Base-by-base conservation (phyloP, 306 rosid genomes). In the Cicer arietinum region DNA sequence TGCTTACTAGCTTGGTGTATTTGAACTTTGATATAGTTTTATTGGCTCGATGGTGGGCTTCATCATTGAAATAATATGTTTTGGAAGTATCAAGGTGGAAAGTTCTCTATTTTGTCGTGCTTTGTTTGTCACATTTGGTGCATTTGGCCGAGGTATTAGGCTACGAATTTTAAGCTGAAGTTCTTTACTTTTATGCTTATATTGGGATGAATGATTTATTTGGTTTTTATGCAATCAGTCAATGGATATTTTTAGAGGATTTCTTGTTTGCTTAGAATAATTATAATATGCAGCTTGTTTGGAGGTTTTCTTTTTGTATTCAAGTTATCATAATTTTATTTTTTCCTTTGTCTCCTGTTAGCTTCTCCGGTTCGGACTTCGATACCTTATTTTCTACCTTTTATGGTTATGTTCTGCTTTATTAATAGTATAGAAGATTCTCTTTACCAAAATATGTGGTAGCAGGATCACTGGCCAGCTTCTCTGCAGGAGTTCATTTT, bases 381-480 rank as follows among this genome's bases (percentile, higher is more conserved):
- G 10, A 46, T 37, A 14, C 68, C 44, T 73, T 56, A 68, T 56
- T 42, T 78, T 78, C 6, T 16, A 65, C 47, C 74, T 77, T 66
- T 73, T 45, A 3, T 39, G 52, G 66, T 37, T 54, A 56, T 74
- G 72, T 69, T 70, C 30, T 75, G 37, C 46, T 74, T 64, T 69
- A 57, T 46, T 25, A n/a, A 73, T 40, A 63, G 44, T 77, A 39
- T 69, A 48, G 22, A 57, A 47, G 57, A 64, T 43, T 62, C 69
- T 75, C 48, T 51, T 35, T 30, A 35, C 62, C 2, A 18, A 80
- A 81, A 71, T 20, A 53, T 10, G 45, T 80, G 78, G 63, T 81
- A 67, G 82, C 81, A 93, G 97, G 90, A 87, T 66, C 84, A 84
- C 44, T 94, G 98, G 95, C 95, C 97, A n/a, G 67, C 67, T 77